Base-by-base conservation (phyloP, 768 basidiomycete species). In the Phaeolepiota aurea region DNA sequence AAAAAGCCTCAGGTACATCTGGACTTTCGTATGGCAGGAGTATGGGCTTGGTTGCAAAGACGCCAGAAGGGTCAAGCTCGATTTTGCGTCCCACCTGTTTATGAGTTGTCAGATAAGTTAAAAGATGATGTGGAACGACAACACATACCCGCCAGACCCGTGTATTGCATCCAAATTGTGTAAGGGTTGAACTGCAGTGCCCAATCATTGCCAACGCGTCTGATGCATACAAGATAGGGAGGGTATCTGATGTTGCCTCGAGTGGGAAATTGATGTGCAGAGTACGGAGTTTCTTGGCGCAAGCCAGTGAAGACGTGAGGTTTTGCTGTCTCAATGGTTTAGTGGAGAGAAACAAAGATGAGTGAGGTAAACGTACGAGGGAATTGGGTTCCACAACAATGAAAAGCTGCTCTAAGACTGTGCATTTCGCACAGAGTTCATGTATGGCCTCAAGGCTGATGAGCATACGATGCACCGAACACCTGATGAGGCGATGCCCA, bases 1-100 rank as follows among this genome's bases (percentile, higher is more conserved):
- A 67, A 48, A 87, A 86, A 38, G 74, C 74, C 47, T 87, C 84
- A 14, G 84, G 84, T 14, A 87, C 61, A 44, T 78, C 80, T 5
- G 75, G 76, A 43, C 63, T 73, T 48, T 84, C 81, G 46, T 80
- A 84, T 1, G 69, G 65, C 1, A 57, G 62, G 5, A 84, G 58
- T 1, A 43, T 58, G 5, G 64, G 64, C 39, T 61, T 58, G 15
- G 58, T 53, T 11, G 49, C 51, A 28, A 68, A 58, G 37, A 54
- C 55, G 1, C 74, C 74, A 22, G 64, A 54, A 19, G 64, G 64
- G 12, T 61, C 57, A 5, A 55, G 44, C 2, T 50, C 37, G 9
- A 74, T 60, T 12, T 47, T 49, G 28, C 72, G 63, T 40, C 64
- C 59, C 23, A 83, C 68, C 81, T 83, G 44, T 0, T 40, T 23